A percentile compares a stretch with the other conserved stretches of the same genome.
phyloP scores from a whole-genome alignment of 352 stramenopile genomes.

The Phytophthora niederhauseri region DNA sequence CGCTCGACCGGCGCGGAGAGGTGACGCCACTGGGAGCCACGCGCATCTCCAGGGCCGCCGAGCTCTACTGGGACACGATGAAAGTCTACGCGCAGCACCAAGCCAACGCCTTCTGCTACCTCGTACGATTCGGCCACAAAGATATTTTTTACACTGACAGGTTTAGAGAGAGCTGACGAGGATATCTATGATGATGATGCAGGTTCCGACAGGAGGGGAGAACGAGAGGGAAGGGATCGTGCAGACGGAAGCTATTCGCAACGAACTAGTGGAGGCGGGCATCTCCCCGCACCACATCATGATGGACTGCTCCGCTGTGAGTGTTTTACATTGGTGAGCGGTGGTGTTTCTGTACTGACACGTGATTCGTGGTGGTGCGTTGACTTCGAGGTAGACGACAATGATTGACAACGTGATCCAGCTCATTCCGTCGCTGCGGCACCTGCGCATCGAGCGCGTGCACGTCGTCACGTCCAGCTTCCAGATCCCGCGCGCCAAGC shows the following conservation, averaged over 20 bases:
- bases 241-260: conserved; percentile 58
- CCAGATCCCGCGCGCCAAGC: conserved; percentile 27
- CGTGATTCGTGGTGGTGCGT: neutral
- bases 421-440: conserved; percentile 24
- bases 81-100: conserved; percentile 44
- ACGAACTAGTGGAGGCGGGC: conserved; percentile 52
- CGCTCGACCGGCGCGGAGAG: conserved; percentile 28
- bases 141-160: neutral
- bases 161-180: no score
- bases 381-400: conserved; percentile 4
- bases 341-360: no score
- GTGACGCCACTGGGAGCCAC: conserved; percentile 37
- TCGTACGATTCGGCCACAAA: conserved; percentile 26
- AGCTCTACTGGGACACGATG: conserved; percentile 64
- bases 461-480: conserved; percentile 28
- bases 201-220: conserved; percentile 34
- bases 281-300: conserved; percentile 72
- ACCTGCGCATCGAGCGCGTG: conserved; percentile 23
- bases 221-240: conserved; percentile 48
- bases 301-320: conserved; percentile 71
- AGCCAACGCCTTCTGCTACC: conserved; percentile 47
- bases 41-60: conserved; percentile 47
- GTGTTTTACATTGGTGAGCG: conserved; percentile 1
- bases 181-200: neutral
- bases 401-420: conserved; percentile 28